A percentile compares a stretch with the other conserved stretches of the same genome.
These are phyloP conservation scores for Lipomyces kockii DNA, from an alignment of 805 yeast genomes.

Conservation along the genomic window DNA sequence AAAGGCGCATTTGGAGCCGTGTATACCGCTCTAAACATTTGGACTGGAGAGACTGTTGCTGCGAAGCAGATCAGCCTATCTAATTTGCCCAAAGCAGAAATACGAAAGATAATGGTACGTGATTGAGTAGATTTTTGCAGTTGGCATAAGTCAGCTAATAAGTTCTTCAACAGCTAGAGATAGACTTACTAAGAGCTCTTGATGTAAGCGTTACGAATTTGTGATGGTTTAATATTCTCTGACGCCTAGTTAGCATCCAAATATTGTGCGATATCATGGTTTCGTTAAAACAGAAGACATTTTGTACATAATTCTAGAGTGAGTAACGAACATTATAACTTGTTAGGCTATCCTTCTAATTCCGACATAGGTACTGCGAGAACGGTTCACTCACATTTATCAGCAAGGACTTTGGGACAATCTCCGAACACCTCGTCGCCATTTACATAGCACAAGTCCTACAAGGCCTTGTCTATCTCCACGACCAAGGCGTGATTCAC, in stretches of 20 bases:
- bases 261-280: slow-evolving; percentile 71
- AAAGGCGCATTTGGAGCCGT: slow-evolving; percentile 92
- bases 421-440: slow-evolving; percentile 60
- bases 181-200: slow-evolving; percentile 64
- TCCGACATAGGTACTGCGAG: slow-evolving; percentile 48
- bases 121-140: neutral
- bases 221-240: neutral
- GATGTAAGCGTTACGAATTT: slow-evolving; percentile 40
- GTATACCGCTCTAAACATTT: slow-evolving; percentile 69
- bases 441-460: slow-evolving; percentile 59
- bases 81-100: slow-evolving; percentile 44
- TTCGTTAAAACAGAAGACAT: slow-evolving; percentile 60
- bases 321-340: slow-evolving; percentile 36
- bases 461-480: slow-evolving; percentile 65
- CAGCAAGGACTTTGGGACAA: slow-evolving; percentile 56
- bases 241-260: slow-evolving; percentile 51
- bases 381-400: slow-evolving; percentile 68
- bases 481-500: slow-evolving; percentile 75
- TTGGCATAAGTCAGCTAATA: neutral
- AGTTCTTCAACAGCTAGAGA: slow-evolving; percentile 64
- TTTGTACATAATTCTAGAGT: slow-evolving; percentile 67
- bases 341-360: neutral
- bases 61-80: slow-evolving; percentile 74
- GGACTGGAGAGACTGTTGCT: slow-evolving; percentile 73
- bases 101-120: slow-evolving; percentile 49